Base-by-base conservation (phyloP, 2,329 filamentous ascomycete genomes). In the Alternaria dauci region DNA sequence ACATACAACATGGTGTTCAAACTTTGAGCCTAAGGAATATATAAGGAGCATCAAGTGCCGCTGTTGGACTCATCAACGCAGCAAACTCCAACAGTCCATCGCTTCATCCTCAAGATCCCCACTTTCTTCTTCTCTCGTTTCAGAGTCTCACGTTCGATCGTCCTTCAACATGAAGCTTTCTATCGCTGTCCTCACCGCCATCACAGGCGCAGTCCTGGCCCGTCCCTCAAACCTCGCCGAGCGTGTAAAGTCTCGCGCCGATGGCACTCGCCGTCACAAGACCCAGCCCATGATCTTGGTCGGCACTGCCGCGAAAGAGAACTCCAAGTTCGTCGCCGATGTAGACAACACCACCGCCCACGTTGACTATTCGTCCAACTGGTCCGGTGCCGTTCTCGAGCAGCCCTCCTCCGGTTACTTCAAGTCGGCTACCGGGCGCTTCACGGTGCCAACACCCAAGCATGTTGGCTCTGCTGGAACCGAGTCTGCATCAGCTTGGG, bases 331-430 rank as follows among this genome's bases (percentile, higher is more conserved):
- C 36, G 26, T 62, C n/a, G 55, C 39, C 4, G 65, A 71, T 18
- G 57, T 70, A 4, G 61, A 58, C 34, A 66, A 66, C 41, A 80
- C 79, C 67, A 80, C 77, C 30, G 78, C 77, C 48, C 71, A 85
- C 16, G 81, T 84, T 26, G 66, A 81, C 30, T 87, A 87, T 77
- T 83, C 79, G 60, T 79, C 76, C 68, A 88, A 88, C 79, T 88
- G 87, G 87, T 83, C 86, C 8, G 87, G 87, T 34, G 85, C 85
- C 0, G 84, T 88, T 8, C 80, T 86, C 52, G 62, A 64, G 26
- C 41, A 59, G n/a, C 63, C 61, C 16, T 64, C 63, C 34, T 81
- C 81, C 43, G 81, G 78, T 8, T 81, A 81, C 54, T 87, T 84
- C 76, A 86, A 80, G 32, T 73, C 78, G n/a, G 86, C 87, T 25